Evolutionary conservation across 1,284 basidiomycete genomes (phyloP).

Genomic region (Cutaneotrichosporon sp.): DNA sequence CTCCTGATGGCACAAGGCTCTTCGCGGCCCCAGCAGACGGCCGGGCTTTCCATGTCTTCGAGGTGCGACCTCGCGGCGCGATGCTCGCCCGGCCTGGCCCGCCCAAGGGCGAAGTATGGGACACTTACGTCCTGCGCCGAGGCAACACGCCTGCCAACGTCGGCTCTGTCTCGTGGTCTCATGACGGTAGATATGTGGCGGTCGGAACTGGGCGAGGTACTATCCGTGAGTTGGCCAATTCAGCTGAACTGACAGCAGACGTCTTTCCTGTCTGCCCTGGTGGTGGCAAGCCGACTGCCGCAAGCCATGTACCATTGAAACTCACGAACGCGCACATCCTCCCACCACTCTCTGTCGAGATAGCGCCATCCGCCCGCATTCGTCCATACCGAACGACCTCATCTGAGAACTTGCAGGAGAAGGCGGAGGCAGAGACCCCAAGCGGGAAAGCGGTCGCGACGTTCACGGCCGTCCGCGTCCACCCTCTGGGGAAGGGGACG

Average conservation of each 20-base stretch:
- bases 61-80: constrained; percentile 44
- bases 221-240: constrained; percentile 47
- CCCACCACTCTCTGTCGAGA: constrained; percentile 60
- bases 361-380: constrained; percentile 54
- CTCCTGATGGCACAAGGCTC: constrained; percentile 62
- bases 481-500: constrained; percentile 26
- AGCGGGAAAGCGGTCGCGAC: constrained; percentile 12
- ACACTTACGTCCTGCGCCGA: constrained; percentile 67
- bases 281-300: constrained; percentile 65
- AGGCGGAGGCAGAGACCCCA: constrained; percentile 6
- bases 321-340: constrained; percentile 61
- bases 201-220: constrained; percentile 60
- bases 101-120: constrained; percentile 56
- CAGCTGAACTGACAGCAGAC: constrained; percentile 57
- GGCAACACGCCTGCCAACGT: constrained; percentile 70
- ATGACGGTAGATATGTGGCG: constrained; percentile 69
- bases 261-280: constrained; percentile 73
- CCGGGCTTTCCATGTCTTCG: constrained; percentile 61
- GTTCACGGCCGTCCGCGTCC: constrained; percentile 24
- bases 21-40: constrained; percentile 64
- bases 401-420: constrained; percentile 1
- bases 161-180: constrained; percentile 58
- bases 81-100: neutral
- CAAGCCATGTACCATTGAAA: constrained; percentile 63
- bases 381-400: constrained; percentile 3